These are phyloP conservation scores for Xylaria castorea DNA, from an alignment of 495 filamentous ascomycete genomes.

Conservation along the genomic window DNA sequence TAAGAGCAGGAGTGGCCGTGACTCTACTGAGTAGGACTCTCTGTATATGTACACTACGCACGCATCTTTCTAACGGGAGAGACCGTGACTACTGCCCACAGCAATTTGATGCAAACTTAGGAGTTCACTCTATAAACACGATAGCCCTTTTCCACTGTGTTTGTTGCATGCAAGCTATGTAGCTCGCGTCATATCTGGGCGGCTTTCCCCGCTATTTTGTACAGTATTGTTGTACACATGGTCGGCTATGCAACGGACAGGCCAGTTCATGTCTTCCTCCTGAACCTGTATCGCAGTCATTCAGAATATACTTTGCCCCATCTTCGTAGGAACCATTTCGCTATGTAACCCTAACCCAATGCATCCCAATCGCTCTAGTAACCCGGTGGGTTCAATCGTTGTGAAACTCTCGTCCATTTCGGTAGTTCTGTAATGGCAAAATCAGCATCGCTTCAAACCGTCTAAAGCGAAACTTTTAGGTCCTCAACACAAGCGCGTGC, in stretches of 20 bases:
- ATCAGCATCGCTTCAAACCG: conserved; percentile 33
- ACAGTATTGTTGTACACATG: conserved; percentile 29
- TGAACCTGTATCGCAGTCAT: background rate
- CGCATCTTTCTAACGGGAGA: background rate
- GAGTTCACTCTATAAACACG: conserved; percentile 5
- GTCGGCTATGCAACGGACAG: conserved; percentile 3
- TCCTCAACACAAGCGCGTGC: background rate
- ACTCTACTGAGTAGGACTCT: background rate
- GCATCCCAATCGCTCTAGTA: conserved; percentile 62
- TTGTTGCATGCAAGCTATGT: conserved; percentile 14
- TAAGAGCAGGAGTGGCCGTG: conserved; percentile 28
- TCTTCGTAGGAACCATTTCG: background rate
- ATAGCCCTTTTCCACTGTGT: background rate
- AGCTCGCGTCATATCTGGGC: conserved; percentile 12
- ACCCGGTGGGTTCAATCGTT: conserved; percentile 91
- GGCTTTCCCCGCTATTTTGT: conserved; percentile 15
- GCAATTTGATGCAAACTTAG: background rate
- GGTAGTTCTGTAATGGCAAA: conserved; percentile 69
- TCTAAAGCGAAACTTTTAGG: background rate
- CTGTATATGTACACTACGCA: conserved; percentile 9
- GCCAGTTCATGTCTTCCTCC: background rate
- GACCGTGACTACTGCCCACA: background rate
- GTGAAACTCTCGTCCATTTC: conserved; percentile 95
- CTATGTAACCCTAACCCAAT: conserved; percentile 3
- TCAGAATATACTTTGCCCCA: background rate